Evolutionary conservation across 306 rosid genomes (phyloP), one percentile per base, ranked within the genome.

Genomic region (Fragaria nilgerrensis): DNA sequence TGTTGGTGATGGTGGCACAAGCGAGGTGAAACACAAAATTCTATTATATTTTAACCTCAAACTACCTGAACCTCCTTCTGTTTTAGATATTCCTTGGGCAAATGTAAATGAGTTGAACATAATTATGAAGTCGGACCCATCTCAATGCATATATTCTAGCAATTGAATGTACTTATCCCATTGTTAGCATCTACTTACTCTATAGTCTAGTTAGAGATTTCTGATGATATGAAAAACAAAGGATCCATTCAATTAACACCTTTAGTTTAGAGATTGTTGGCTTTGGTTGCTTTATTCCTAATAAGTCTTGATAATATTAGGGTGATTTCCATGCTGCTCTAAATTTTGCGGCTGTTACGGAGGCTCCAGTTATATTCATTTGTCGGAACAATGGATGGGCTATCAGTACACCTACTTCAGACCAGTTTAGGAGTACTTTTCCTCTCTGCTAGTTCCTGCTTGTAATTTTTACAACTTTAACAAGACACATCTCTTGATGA

Each of bases 311-410:
- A 52, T 59, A 62, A 68, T 82, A 79, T 73, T 82, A 92, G 98
- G 98, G 98, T 78, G 98, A 95, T 86, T 92, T 95, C 87, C 98
- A 95, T 75, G 98, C 93, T 34, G 97, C 90, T 16, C 77, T 95
- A 70, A 95, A 95, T 82, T 95, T 95, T 85, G 96, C 97, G 23
- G 98, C 97, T 1, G 97, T 95, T 67, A 79, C 62, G 77, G 98
- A 95, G 84, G 97, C 90, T 64, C 98, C 98, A 7, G 97, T 95
- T 61, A 84, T 95, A 76, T 92, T 95, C 71, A 77, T 95, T 68
- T 95, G 98, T 81, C 96, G 98, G 75, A 95, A 95, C 87, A 95
- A 92, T 85, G 96, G 98, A 83, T 95, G 98, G 98, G 98, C 98
- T 55, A 95, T 95, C 77, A 95, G 98, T 79, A 95, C 97, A 59